Evolutionary conservation across 192 early-diverging fungal species (phyloP), one percentile per base, ranked within the genome.

Genomic region (Coemansia sp.): DNA sequence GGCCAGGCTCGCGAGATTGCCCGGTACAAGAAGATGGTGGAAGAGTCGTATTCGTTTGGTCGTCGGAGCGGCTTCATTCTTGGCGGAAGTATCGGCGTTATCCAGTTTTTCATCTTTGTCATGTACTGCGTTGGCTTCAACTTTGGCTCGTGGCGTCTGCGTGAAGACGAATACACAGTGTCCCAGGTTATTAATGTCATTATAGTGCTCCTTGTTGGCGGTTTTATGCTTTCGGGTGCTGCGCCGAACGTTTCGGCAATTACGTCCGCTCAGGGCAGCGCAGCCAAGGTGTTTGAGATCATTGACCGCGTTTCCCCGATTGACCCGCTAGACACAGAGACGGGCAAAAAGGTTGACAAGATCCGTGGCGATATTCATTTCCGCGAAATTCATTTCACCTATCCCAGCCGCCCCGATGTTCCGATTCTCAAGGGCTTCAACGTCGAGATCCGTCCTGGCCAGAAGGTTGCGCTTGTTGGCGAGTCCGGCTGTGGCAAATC

Each of bases 381-480:
- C 74, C 78, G 76, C 39, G 79, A 95, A 66, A 88, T 98, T 16
- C 74, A 87, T 18, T 98, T 98, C 74, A 76, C 73, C 61, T 98
- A 97, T 67, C 95, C 95, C 13, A 83, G 87, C 22, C 89, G 93
- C 11, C 90, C 91, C 5, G 91, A 93, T 65, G 89, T 96, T 2
- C 80, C 82, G 1, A 88, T 98, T 47, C 82, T 98, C 61, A 87
- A 92, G 60, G 84, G 89, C 61, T 85, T 97, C 65, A 85, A 71
- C 63, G 75, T 98, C 32, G 87, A 80, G n/a, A 87, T 95, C 64
- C 70, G 81, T 55, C 82, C 91, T 16, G 94, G 96, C 19, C 82
- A 88, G 66, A 94, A 91, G 21, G 86, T 95, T n/a, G 95, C 94
- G 13, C 85, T 97, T 51, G 95, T 96, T 10, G 95, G 95, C 57